These are phyloP conservation scores for Rhizopogon vulgaris DNA, from an alignment of 768 basidiomycete genomes.

Conservation along the genomic window DNA sequence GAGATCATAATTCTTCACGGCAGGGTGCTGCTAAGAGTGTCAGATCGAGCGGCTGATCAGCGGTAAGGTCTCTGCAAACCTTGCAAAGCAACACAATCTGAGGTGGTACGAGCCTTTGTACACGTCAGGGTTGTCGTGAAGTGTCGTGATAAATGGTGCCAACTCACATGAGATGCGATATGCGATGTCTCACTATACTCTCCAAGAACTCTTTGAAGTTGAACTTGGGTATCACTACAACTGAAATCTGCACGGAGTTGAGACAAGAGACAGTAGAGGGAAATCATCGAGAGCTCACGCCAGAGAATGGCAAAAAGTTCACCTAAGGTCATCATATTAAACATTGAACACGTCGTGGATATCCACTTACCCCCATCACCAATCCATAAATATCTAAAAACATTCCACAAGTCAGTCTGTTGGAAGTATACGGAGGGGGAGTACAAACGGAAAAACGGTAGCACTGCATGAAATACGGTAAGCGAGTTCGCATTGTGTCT, in stretches of 20 bases:
- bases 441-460: constrained; percentile 57
- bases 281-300: constrained; percentile 29
- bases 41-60: constrained; percentile 1
- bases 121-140: not conserved
- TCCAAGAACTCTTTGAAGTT: constrained; percentile 55
- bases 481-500: too few species aligned
- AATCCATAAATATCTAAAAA: constrained; percentile 54
- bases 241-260: constrained; percentile 34
- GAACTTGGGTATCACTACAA: constrained; percentile 60
- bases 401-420: constrained; percentile 8
- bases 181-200: constrained; percentile 52
- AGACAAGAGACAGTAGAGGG: not conserved
- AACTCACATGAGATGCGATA: constrained; percentile 50
- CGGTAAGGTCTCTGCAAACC: constrained; percentile 21
- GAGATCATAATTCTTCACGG: constrained; percentile 42
- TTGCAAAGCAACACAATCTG: constrained; percentile 65
- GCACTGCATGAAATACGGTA: constrained; percentile 27
- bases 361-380: constrained; percentile 41
- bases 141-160: not conserved
- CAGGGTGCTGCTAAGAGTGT: constrained; percentile 38
- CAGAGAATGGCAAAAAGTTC: constrained; percentile 48
- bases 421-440: constrained; percentile 3
- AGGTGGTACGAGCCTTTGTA: constrained; percentile 53
- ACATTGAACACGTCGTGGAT: not conserved
- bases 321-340: constrained; percentile 27